These are phyloP conservation scores for Rubroshorea leprosula DNA, from an alignment of 345 rosid species.

Conservation along the genomic window DNA sequence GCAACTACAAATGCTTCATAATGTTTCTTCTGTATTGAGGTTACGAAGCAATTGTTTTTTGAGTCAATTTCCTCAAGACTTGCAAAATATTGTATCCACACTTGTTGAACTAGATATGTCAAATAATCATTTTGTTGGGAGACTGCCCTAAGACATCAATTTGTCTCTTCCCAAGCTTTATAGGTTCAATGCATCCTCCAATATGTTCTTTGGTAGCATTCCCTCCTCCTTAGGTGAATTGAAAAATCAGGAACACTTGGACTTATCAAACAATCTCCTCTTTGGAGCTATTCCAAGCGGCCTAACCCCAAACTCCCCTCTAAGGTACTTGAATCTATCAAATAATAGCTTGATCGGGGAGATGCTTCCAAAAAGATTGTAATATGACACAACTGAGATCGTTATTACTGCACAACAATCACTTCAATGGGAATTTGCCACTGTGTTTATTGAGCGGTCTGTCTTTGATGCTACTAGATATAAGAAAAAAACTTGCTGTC, in stretches of 20 bases:
- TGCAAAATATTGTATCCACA: too few species aligned
- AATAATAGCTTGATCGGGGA: conserved; percentile 18
- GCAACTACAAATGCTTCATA: conserved; percentile 18
- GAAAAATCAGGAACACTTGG: conserved; percentile 6
- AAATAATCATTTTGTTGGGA: conserved; percentile 16
- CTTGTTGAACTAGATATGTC: too few species aligned
- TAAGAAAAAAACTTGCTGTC: too few species aligned
- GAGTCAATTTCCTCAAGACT: too few species aligned
- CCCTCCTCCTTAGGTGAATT: conserved; percentile 10
- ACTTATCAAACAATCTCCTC: conserved; percentile 15
- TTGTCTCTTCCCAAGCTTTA: conserved; percentile 5
- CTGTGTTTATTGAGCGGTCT: too few species aligned
- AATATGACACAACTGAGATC: conserved; percentile 10
- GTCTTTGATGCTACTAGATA: too few species aligned
- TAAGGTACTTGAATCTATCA: conserved; percentile 23
- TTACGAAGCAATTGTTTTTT: too few species aligned
- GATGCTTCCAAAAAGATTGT: too few species aligned
- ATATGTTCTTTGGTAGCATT: conserved; percentile 6
- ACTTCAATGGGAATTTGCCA: conserved; percentile 9
- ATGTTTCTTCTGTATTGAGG: conserved; percentile 16
- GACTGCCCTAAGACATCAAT: conserved; percentile 10
- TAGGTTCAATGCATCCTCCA: conserved; percentile 17
- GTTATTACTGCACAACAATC: conserved; percentile 16
- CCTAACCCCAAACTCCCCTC: conserved; percentile 7
- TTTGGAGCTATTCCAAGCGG: conserved; percentile 13